Conservation (phyloP, 805 yeast genomes). For the Starmerella floricola region DNA sequence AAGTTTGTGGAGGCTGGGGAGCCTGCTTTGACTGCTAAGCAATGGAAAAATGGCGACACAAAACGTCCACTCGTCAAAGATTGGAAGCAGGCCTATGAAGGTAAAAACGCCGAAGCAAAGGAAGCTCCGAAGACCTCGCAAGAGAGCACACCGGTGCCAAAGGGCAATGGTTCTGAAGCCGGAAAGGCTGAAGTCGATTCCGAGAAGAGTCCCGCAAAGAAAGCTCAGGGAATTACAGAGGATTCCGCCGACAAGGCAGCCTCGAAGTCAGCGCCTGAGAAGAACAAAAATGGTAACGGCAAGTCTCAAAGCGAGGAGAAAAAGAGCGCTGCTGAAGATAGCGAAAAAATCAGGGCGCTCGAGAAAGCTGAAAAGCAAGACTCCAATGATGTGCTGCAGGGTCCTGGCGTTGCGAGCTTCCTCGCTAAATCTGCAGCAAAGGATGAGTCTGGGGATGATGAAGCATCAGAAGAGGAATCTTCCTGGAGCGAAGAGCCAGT, state of each 20-base stretch:
- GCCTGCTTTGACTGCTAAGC: constrained; percentile 68
- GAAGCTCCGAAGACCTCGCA: constrained; percentile 19
- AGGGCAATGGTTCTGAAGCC: background rate
- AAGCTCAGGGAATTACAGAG: constrained; percentile 28
- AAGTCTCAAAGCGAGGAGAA: background rate
- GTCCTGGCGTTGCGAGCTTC: constrained; percentile 37
- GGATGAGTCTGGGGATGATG: constrained; percentile 32
- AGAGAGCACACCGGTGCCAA: background rate
- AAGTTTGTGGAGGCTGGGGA: constrained; percentile 77
- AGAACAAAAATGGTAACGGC: constrained; percentile 6
- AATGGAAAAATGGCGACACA: constrained; percentile 67
- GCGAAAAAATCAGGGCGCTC: constrained; percentile 22
- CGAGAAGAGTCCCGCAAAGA: constrained; percentile 20
- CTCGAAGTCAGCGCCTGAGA: constrained; percentile 22
- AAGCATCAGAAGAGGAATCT: constrained; percentile 15
- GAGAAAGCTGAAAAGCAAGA: constrained; percentile 33
- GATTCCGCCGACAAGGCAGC: constrained; percentile 17
- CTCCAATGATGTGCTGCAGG: constrained; percentile 39
- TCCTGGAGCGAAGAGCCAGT: constrained; percentile 32
- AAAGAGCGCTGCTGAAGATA: background rate
- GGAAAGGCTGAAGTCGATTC: background rate
- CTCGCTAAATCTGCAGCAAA: constrained; percentile 39
- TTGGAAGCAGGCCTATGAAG: constrained; percentile 72
- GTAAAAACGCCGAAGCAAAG: constrained; percentile 38
- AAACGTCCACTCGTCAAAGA: constrained; percentile 68